Conservation (phyloP, 257 asterid species). For the Knoxia roxburghii region DNA sequence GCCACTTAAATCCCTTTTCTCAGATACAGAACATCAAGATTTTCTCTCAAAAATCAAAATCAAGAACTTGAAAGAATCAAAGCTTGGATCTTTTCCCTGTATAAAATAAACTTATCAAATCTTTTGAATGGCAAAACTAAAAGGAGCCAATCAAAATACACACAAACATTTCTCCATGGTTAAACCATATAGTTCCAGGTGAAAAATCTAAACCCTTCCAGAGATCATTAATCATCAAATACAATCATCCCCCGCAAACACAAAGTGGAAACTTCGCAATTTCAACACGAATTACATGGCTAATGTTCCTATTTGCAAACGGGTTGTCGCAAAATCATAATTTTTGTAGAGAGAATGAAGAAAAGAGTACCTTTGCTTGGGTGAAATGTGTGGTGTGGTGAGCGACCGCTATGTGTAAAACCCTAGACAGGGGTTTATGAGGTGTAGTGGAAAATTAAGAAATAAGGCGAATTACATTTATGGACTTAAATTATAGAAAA, state of each 20-base stretch:
- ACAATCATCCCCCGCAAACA: neutral
- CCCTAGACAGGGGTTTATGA: constrained; percentile 15
- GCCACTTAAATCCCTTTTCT: neutral
- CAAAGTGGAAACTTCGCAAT: too few species aligned
- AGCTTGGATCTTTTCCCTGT: neutral
- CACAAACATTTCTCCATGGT: too few species aligned
- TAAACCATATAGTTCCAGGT: too few species aligned
- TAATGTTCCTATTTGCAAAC: too few species aligned
- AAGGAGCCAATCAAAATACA: too few species aligned
- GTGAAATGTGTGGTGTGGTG: too few species aligned
- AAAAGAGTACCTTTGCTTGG: constrained; percentile 14
- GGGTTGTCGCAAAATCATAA: neutral
- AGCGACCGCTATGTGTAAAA: constrained; percentile 10
- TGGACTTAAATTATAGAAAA: too few species aligned
- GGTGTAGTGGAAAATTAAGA: too few species aligned
- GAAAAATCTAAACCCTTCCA: neutral
- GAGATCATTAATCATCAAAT: neutral
- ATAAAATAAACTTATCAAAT: neutral
- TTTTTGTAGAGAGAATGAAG: neutral
- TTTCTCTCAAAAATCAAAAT: neutral
- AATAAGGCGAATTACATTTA: too few species aligned
- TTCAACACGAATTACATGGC: neutral
- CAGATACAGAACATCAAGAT: neutral
- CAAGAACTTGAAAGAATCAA: neutral
- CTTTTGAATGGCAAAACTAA: too few species aligned